Evolutionary conservation across 345 rosid genomes (phyloP).

Genomic region (Arabis hirsuta): DNA sequence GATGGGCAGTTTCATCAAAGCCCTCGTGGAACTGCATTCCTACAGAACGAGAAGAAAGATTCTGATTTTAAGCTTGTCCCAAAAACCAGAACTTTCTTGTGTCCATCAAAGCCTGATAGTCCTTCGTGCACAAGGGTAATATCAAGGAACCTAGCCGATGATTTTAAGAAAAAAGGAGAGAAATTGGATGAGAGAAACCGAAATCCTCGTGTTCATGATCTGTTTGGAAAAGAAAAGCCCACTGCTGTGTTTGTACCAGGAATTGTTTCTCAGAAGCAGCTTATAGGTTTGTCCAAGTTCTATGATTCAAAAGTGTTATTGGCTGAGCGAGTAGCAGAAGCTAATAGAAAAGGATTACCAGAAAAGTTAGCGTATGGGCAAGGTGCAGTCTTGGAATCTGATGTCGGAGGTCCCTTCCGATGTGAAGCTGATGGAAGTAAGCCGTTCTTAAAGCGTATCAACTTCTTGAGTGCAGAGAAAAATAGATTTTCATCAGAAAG

Average conservation of each 20-base stretch:
- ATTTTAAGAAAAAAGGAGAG: conserved; percentile 45
- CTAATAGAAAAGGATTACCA: conserved; percentile 34
- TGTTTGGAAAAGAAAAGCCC: conserved; percentile 46
- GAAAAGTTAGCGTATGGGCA: conserved; percentile 23
- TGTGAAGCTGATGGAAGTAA: conserved; percentile 47
- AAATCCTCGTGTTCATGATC: conserved; percentile 42
- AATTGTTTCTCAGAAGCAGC: conserved; percentile 45
- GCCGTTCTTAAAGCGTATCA: conserved; percentile 42
- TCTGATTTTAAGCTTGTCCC: conserved; percentile 39
- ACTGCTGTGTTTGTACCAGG: conserved; percentile 57
- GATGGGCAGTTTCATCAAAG: conserved; percentile 44
- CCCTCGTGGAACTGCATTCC: conserved; percentile 41
- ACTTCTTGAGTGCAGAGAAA: conserved; percentile 46
- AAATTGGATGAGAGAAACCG: conserved; percentile 47
- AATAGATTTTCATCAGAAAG: conserved; percentile 43
- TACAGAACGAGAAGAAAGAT: conserved; percentile 45
- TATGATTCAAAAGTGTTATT: conserved; percentile 42
- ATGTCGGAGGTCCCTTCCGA: conserved; percentile 42
- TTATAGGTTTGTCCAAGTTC: conserved; percentile 45
- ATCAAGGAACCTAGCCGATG: conserved; percentile 46
- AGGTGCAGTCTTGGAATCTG: conserved; percentile 36
- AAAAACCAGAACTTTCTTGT: conserved; percentile 43
- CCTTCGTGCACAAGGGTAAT: conserved; percentile 42
- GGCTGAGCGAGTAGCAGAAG: conserved; percentile 45
- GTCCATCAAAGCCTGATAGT: conserved; percentile 45